A percentile compares a stretch with the other conserved stretches of the same genome.
Evolutionary conservation across 106 monocot genomes (phyloP).

Genomic region (Dendrobium officinale): DNA sequence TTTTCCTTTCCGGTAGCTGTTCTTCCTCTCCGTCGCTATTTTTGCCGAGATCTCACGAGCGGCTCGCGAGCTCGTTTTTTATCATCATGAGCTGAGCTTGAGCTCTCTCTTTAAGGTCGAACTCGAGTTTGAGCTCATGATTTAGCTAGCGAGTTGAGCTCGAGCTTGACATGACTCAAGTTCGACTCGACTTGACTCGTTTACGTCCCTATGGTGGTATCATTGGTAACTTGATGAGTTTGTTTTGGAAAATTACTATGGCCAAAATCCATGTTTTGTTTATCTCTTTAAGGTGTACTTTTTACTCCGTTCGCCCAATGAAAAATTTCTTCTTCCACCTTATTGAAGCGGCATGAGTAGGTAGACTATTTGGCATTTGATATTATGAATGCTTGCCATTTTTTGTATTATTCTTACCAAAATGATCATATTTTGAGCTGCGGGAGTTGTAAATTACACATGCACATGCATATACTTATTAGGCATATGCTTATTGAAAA

Average conservation of each 20-base stretch:
- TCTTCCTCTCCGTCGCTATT: too few relatives aligned
- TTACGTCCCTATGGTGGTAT: not conserved
- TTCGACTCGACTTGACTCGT: too few relatives aligned
- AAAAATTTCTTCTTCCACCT: not conserved
- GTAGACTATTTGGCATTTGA: not conserved
- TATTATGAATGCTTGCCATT: not conserved
- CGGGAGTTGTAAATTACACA: not conserved
- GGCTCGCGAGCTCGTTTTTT: too few relatives aligned
- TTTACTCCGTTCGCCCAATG: not conserved
- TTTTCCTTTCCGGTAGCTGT: too few relatives aligned
- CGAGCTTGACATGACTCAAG: too few relatives aligned
- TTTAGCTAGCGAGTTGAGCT: too few relatives aligned
- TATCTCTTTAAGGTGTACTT: not conserved
- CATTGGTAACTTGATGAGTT: not conserved
- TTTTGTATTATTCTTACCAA: not conserved
- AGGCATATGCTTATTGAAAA: too few relatives aligned
- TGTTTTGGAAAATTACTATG: not conserved
- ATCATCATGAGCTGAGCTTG: too few relatives aligned
- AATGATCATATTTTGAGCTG: not conserved
- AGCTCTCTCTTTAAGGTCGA: too few relatives aligned
- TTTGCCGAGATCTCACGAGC: too few relatives aligned
- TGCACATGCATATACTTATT: not conserved
- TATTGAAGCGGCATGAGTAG: not conserved
- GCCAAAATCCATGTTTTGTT: not conserved
- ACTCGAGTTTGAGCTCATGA: too few relatives aligned